A percentile compares a stretch with the other conserved stretches of the same genome.
phyloP scores from a whole-genome alignment of 345 rosid species.

The Cardiospermum halicacabum region DNA sequence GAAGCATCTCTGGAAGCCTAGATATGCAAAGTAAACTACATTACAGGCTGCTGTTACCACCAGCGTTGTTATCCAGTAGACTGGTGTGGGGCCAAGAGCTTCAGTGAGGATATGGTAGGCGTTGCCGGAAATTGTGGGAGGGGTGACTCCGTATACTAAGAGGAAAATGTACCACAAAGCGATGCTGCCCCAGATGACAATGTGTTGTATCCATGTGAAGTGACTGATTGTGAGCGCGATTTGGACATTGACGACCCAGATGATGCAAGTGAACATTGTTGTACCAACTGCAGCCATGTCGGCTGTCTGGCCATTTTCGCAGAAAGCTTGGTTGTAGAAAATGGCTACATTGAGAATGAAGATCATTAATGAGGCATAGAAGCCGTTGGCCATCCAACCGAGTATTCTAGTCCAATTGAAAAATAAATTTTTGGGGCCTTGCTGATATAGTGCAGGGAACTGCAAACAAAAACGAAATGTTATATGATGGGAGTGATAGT shows the following conservation, averaged over 20 bases:
- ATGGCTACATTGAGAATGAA: constrained; percentile 70
- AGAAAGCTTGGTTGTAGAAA: constrained; percentile 70
- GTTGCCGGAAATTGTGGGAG: constrained; percentile 54
- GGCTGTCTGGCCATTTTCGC: constrained; percentile 69
- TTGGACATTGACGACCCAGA: constrained; percentile 87
- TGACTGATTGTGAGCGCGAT: constrained; percentile 88
- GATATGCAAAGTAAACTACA: constrained; percentile 58
- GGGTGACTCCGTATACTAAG: constrained; percentile 53
- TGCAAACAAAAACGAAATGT: constrained; percentile 29
- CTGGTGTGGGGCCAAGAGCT: constrained; percentile 75
- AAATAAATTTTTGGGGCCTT: constrained; percentile 83
- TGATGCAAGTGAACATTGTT: constrained; percentile 91
- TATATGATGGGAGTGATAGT: background rate
- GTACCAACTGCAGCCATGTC: constrained; percentile 86
- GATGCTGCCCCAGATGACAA: constrained; percentile 84
- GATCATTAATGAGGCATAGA: constrained; percentile 62
- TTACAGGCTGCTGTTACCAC: constrained; percentile 60
- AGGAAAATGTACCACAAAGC: constrained; percentile 80
- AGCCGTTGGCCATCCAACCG: constrained; percentile 94
- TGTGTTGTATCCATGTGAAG: constrained; percentile 96
- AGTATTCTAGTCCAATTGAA: constrained; percentile 88
- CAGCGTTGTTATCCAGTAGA: constrained; percentile 71
- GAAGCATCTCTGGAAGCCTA: constrained; percentile 69
- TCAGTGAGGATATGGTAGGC: constrained; percentile 67
- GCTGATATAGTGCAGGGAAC: constrained; percentile 97